Base-by-base conservation (phyloP, 176 grass and related monocot species). In the Aechmea fasciata region DNA sequence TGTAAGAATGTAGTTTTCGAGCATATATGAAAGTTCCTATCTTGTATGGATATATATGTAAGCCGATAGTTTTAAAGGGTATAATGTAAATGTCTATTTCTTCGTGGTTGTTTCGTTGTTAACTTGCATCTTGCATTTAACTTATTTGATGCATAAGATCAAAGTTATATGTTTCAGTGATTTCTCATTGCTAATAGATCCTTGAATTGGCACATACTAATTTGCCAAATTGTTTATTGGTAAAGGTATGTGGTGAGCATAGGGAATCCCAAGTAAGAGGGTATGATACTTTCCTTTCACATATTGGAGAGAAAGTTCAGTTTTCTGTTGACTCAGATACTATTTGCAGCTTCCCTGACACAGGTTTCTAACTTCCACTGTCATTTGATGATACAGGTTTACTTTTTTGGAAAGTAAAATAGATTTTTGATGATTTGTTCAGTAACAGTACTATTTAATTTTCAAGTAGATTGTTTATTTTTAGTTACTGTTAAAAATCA, bases 201-300 rank as follows among this genome's bases (percentile, higher is more conserved):
- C 33, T 41, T 41, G 33, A 41, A 41, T 41, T 62, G 3, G 49
- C 23, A 14, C 13, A 50, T 49, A 17, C 18, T 12, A 48, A 15
- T 25, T 67, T 70, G 50, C 49, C 20, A 48, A 17, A 75, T 77
- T 47, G 47, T 63, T 76, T 11, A 50, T 14, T 62, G 5, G 48
- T 71, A 64, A 48, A 78, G 75, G 50, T 77, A 33, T 97, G 93
- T 72, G 61, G 73, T 52, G 77, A 83, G 77, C 72, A 75, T 67
- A 90, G 76, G 69, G 89, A 78, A 68, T 87, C 81, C 53, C 61
- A 67, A 57, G 76, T 92, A 78, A 52, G 59, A 77, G 87, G 89
- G 71, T 92, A 92, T 69, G 81, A 87, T 71, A 71, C 71, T 80
- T 87, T 85, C 73, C 73, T 83, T 71, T 73, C 70, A 25, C 76